Evolutionary conservation across 2,329 filamentous ascomycete species (phyloP), one percentile per base, ranked within the genome.

Genomic region (Aschersonia sp.): DNA sequence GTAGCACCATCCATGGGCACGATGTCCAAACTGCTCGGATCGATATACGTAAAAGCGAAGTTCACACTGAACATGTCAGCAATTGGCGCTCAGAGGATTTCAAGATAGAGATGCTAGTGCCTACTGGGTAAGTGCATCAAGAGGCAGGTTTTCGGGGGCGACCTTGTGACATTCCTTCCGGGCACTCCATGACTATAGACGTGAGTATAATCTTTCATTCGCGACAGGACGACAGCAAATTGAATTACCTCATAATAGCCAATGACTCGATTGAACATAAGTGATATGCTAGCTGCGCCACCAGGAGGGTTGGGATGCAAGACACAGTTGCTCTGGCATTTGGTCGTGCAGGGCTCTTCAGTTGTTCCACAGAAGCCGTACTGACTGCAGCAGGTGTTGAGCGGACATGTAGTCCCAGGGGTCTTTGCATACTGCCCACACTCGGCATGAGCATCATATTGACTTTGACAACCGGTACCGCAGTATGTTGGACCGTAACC

Each of bases 381-480:
- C 28, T 50, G 9, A 5, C 38, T 44, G 45, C 53, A 53, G 50
- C 64, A 66, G 3, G 66, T 63, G 43, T 68, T 66, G 1, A 68
- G 55, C 2, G 62, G 64, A 43, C 63, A 67, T 3, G 40, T 47
- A n/a, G 31, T 44, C n/a, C 52, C 50, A 29, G 54, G 44, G 5
- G 49, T 20, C 0, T 50, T 51, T 2, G 61, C 55, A 45, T 56
- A 56, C 29, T 53, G 40, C 6, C 62, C 62, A 45, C 62, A 66
- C 43, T 63, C 60, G 2, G 62, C 56, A 43, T 50, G 28, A 43
- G 48, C 40, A 12, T 52, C 41, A 51, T 60, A 63, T 9, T 44
- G 30, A 9, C 46, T 47, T 10, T 4, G 52, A 20, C 46, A 47
- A 10, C 41, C 46, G 5, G 30, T 44, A 20, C 46, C 46, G 28